Evolutionary conservation across 2,329 filamentous ascomycete genomes (phyloP).

Genomic region (Colletotrichum coccodes): DNA sequence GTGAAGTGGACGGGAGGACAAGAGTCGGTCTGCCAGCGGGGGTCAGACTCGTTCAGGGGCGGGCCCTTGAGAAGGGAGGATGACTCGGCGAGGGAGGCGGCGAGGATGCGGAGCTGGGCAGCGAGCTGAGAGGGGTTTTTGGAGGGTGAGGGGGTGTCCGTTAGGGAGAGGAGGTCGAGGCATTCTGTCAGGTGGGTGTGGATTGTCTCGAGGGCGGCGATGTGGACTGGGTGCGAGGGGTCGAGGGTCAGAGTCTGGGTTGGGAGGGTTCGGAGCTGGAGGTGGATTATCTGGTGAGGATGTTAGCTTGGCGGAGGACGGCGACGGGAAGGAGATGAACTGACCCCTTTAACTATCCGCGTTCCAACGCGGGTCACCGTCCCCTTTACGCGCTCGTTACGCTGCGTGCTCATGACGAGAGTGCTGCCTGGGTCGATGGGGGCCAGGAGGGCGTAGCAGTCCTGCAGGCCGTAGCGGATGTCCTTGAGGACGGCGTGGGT

Average conservation of each 20-base stretch:
- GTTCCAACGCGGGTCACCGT: slow-evolving; percentile 90
- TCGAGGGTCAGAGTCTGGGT: slow-evolving; percentile 60
- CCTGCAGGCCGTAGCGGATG: slow-evolving; percentile 77
- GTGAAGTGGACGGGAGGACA: slow-evolving; percentile 55
- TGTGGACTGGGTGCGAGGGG: slow-evolving; percentile 60
- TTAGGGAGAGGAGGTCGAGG: slow-evolving; percentile 82
- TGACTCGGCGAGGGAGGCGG: slow-evolving; percentile 64
- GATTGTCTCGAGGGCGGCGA: slow-evolving; percentile 77
- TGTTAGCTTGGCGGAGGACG: not conserved
- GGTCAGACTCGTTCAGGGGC: slow-evolving; percentile 49
- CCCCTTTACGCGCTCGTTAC: slow-evolving; percentile 92
- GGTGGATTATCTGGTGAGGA: slow-evolving; percentile 73
- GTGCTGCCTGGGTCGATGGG: slow-evolving; percentile 88
- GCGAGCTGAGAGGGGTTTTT: slow-evolving; percentile 65
- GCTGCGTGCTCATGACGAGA: slow-evolving; percentile 85
- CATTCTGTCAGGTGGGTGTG: slow-evolving; percentile 84
- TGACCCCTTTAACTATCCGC: slow-evolving; percentile 89
- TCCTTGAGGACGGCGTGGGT: slow-evolving; percentile 59
- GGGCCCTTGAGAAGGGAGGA: slow-evolving; percentile 66
- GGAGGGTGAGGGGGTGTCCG: slow-evolving; percentile 60
- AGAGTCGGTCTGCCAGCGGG: slow-evolving; percentile 56
- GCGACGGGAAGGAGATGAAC: slow-evolving; percentile 43
- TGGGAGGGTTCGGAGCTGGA: slow-evolving; percentile 78
- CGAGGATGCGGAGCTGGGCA: slow-evolving; percentile 65
- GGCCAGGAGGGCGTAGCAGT: slow-evolving; percentile 88